These are phyloP conservation scores for Phytopythium oedochilum DNA, from an alignment of 352 stramenopile species.

Conservation along the genomic window DNA sequence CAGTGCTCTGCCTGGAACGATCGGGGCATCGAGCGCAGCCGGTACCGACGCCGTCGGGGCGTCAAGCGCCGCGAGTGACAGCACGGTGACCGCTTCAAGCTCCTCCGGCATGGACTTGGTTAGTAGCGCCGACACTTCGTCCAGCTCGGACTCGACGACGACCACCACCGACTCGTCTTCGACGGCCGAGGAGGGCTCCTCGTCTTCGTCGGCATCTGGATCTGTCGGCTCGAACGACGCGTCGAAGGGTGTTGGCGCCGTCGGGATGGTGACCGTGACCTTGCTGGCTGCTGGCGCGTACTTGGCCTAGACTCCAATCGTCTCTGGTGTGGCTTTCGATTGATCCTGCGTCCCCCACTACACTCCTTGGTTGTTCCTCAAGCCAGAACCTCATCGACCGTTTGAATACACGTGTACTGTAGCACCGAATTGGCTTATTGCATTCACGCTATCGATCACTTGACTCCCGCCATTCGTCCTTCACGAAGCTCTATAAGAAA, in stretches of 20 bases:
- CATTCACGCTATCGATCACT: no score
- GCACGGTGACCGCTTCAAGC: conserved; percentile 12
- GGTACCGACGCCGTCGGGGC: conserved; percentile 11
- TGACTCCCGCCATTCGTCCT: no score
- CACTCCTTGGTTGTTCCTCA: no score
- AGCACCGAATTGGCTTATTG: no score
- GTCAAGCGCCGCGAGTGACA: conserved; percentile 9
- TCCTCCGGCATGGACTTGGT: conserved; percentile 4
- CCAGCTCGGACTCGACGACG: not conserved
- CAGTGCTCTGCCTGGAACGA: no score
- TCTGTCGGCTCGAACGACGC: conserved; percentile 18
- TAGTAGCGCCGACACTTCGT: conserved; percentile 3
- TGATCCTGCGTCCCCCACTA: no score
- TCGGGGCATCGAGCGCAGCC: conserved; percentile 1
- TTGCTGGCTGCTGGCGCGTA: conserved; percentile 15
- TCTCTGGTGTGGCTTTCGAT: no score
- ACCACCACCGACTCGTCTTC: conserved; percentile 3
- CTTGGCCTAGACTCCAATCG: conserved; percentile 12
- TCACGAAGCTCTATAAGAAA: no score
- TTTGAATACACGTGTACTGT: no score
- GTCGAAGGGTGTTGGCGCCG: conserved; percentile 9
- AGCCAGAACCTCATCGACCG: no score
- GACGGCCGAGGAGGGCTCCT: conserved; percentile 1
- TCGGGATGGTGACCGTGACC: conserved; percentile 16
- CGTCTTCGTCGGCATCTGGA: conserved; percentile 11